Evolutionary conservation across 2,329 filamentous ascomycete genomes (phyloP).

Genomic region (Plectosphaerella plurivora): DNA sequence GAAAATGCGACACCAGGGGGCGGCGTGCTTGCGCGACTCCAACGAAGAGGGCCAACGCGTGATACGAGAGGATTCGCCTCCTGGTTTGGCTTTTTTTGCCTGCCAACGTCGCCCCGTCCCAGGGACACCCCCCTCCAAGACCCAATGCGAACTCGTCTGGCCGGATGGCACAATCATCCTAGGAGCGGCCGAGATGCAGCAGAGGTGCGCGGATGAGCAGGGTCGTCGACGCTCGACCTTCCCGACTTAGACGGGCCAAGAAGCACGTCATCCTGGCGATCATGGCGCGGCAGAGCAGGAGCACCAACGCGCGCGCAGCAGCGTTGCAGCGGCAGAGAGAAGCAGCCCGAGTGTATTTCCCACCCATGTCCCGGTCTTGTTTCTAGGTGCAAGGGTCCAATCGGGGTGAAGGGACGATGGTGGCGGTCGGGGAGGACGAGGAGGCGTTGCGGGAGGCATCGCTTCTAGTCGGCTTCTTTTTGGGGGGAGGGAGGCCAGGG

Average conservation of each 20-base stretch:
- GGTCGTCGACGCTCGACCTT: conserved; percentile 1
- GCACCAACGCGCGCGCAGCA: neutral
- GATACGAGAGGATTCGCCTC: no score
- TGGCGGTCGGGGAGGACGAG: neutral
- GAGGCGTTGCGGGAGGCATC: no score
- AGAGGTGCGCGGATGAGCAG: neutral
- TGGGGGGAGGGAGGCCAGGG: no score
- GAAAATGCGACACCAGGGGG: no score
- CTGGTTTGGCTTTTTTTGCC: no score
- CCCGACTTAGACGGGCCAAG: conserved; percentile 1
- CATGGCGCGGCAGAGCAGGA: neutral
- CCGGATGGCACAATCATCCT: conserved; percentile 2
- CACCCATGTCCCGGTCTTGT: neutral
- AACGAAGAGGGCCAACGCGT: no score
- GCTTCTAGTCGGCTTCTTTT: no score
- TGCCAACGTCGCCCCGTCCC: neutral
- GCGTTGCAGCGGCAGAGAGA: neutral
- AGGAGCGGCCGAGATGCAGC: neutral
- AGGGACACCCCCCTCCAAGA: neutral
- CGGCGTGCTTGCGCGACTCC: no score
- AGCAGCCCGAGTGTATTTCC: neutral
- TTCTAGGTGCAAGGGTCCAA: neutral
- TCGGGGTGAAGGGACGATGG: neutral
- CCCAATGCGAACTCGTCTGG: neutral
- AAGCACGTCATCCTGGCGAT: conserved; percentile 5